Base-by-base conservation (phyloP, 495 filamentous ascomycete species). In the Cercophora scortea region DNA sequence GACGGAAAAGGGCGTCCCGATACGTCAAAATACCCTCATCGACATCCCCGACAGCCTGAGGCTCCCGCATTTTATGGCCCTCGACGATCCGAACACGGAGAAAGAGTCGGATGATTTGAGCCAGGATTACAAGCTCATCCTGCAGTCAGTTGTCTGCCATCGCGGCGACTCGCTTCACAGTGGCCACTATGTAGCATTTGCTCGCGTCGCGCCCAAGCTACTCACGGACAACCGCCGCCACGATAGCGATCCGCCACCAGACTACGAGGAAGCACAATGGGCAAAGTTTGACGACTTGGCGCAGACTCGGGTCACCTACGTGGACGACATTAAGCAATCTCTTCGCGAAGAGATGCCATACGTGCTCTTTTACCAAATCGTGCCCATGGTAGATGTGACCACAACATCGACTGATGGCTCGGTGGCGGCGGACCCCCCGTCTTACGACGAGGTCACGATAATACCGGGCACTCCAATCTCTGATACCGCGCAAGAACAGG, bases 101-200 rank as follows among this genome's bases (percentile, higher is more conserved):
- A 72, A 87, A 7, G 86, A 84, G 57, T 80, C 84, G 0, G 90
- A 86, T 53, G 73, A 66, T 6, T 54, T 78, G 11, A 63, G 64
- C 40, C 59, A 69, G 6, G 73, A 73, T 11, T 98, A 96, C 71
- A 95, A 95, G 62, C 78, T 98, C 4, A 85, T 84, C 1, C 74
- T 98, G 32, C 90, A 96, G 61, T 89, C 89, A 3, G 79, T 93
- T 18, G 83, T 98, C 19, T 96, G 93, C 60, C 93, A 98, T 65
- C 81, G 89, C 33, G 93, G 93, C 0, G 83, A 84, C 45, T 91
- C 89, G 0, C 77, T 95, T n/a, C 80, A 95, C 63, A 89, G 87
- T 2, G 93, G 93, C 0, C 93, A 98, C 60, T 98, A 98, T 59
- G 80, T 96, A 42, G 72, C 89, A 12, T 83, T 95, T 53, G 83